Base-by-base conservation (phyloP, 495 filamentous ascomycete species). In the Hypoxylon fuscum region DNA sequence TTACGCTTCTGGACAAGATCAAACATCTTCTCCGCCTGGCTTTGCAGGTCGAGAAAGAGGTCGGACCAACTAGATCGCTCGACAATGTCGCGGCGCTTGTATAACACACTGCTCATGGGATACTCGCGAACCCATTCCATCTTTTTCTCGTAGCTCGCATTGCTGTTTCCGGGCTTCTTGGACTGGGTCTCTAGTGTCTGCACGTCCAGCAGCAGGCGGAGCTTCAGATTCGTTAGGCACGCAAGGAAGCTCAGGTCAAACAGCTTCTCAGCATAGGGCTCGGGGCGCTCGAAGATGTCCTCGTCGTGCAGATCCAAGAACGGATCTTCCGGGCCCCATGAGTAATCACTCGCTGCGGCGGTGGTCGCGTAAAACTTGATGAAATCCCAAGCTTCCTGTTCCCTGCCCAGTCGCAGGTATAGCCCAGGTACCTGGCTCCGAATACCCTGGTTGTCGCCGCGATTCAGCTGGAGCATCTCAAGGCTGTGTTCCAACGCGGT, bases 361-460 rank as follows among this genome's bases (percentile, higher is more conserved):
- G 31, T 18, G 8, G 29, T 35, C 12, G 18, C 21, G 1, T 25
- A 81, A 77, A 80, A 85, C 59, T 81, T 84, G 49, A 79, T 37
- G 27, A 84, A 83, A 54, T 83, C 78, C 51, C 85, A 86, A 66
- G 73, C 79, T 38, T 82, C 77, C 47, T 85, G 79, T 25, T 84
- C 83, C 54, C 63, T 73, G 9, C 75, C 70, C 23, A 83, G 67
- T 10, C 82, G 77, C 11, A 85, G 47, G 32, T 75, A 66, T 31
- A 83, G 48, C 3, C 57, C 60, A 6, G 82, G 81, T 1, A 81
- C 55, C 15, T 73, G 23, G 38, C 67, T 35, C 6, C 79, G 74
- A 3, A 79, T 57, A 5, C 76, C 76, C 59, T 80, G 66, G 37
- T 82, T 79, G 42, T 84, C 80, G 29, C 67, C 15, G 0, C 72